phyloP scores from a whole-genome alignment of 2,329 filamentous ascomycete genomes.

The Colletotrichum shisoi region DNA sequence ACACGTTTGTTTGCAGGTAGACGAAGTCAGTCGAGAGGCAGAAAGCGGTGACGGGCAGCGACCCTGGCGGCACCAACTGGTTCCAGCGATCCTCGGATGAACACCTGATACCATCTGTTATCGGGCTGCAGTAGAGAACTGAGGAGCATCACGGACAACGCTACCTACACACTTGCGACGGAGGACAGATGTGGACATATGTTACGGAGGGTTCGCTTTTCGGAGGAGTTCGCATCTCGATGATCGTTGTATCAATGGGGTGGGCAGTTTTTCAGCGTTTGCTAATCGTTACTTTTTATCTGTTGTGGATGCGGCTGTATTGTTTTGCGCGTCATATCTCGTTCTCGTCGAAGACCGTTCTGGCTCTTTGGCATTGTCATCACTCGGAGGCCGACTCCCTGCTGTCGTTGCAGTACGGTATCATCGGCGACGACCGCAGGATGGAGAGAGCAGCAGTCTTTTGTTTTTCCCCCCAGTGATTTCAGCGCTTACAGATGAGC shows the following conservation, averaged over 20 bases:
- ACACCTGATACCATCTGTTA: neutral
- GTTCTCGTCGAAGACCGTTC: neutral
- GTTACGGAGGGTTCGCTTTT: neutral
- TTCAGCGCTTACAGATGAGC: neutral
- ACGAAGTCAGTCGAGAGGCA: neutral
- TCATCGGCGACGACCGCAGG: neutral
- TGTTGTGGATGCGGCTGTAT: constrained; percentile 2
- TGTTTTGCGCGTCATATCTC: constrained; percentile 7
- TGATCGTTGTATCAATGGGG: constrained; percentile 2
- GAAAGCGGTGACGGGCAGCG: neutral
- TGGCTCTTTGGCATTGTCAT: neutral
- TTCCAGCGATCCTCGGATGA: constrained; percentile 1
- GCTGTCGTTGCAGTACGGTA: neutral
- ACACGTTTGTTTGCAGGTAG: neutral
- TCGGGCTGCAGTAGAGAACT: constrained; percentile 5
- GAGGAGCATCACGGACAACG: neutral
- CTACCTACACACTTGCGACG: constrained; percentile 5
- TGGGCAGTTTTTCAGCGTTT: constrained; percentile 1
- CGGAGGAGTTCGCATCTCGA: neutral
- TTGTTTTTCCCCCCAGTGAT: neutral
- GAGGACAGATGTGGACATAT: constrained; percentile 1
- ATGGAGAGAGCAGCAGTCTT: neutral
- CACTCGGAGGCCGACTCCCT: neutral
- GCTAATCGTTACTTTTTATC: constrained; percentile 3
- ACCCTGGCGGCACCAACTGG: neutral